These are phyloP conservation scores for Populus pruinosa DNA, from an alignment of 345 rosid genomes.

Conservation along the genomic window DNA sequence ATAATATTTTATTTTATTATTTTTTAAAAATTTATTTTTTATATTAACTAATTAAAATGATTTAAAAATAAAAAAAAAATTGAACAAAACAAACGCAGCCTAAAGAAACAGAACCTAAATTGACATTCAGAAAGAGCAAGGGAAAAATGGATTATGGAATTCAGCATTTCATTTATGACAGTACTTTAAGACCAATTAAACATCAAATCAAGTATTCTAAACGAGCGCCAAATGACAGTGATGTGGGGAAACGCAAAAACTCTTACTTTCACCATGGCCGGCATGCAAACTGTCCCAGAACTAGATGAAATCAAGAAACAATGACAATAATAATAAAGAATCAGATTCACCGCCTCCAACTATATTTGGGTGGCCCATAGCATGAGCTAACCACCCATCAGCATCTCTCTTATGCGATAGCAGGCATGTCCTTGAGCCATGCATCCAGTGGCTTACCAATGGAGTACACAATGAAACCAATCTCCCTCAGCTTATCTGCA, in stretches of 20 bases:
- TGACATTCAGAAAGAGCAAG: neutral
- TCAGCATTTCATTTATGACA: constrained; percentile 12
- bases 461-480: constrained; percentile 86
- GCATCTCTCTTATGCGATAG: constrained; percentile 50
- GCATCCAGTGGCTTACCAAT: constrained; percentile 90
- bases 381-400: constrained; percentile 2
- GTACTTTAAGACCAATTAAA: constrained; percentile 6
- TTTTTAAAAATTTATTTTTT: no score
- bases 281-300: constrained; percentile 20
- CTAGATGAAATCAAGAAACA: constrained; percentile 27
- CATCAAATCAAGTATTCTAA: constrained; percentile 15
- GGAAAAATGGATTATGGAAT: neutral
- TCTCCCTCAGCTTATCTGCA: constrained; percentile 62
- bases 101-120: neutral
- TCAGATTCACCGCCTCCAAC: constrained; percentile 21
- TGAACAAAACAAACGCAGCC: neutral
- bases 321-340: constrained; percentile 20
- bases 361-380: neutral
- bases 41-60: no score
- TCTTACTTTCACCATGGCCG: constrained; percentile 13
- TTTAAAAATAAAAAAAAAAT: no score
- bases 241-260: constrained; percentile 10
- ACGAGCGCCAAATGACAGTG: constrained; percentile 11
- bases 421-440: constrained; percentile 98
- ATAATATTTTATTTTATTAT: no score